Conservation (phyloP, 2,329 filamentous ascomycete species). For the Calonectria fujianensis region DNA sequence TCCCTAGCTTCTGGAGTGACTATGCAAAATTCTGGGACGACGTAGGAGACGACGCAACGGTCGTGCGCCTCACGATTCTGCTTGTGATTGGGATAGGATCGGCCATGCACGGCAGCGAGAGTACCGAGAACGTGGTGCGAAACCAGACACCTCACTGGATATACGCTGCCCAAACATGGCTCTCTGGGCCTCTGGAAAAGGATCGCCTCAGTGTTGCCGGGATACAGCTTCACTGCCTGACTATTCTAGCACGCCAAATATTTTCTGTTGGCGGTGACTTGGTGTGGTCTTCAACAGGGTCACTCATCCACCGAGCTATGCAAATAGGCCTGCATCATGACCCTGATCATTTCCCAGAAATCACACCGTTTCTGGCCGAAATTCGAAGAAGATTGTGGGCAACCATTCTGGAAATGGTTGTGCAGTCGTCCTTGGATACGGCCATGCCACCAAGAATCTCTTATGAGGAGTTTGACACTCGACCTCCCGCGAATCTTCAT, state of each 20-base stretch:
- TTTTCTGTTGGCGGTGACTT: conserved; percentile 64
- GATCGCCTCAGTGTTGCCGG: conserved; percentile 56
- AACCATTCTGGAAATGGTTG: conserved; percentile 63
- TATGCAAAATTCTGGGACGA: conserved; percentile 69
- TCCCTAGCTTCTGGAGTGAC: conserved; percentile 70
- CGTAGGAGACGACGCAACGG: conserved; percentile 49
- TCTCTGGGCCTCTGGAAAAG: conserved; percentile 63
- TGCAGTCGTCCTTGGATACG: conserved; percentile 63
- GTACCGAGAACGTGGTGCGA: conserved; percentile 51
- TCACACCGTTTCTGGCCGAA: conserved; percentile 61
- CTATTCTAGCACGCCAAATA: conserved; percentile 63
- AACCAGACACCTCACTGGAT: conserved; percentile 61
- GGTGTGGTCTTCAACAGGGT: conserved; percentile 64
- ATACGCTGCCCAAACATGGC: conserved; percentile 64
- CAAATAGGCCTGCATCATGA: conserved; percentile 67
- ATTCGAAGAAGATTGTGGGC: conserved; percentile 65
- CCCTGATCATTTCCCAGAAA: conserved; percentile 60
- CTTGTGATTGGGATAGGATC: conserved; percentile 65
- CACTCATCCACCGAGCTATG: conserved; percentile 65
- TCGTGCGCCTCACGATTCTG: conserved; percentile 60
- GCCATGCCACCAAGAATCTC: conserved; percentile 63
- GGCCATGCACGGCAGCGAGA: conserved; percentile 54
- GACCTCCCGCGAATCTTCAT: conserved; percentile 61
- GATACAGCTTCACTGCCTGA: conserved; percentile 64
- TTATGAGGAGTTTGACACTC: conserved; percentile 63